Evolutionary conservation across 1,139 yeast genomes (phyloP).

Genomic region (Candida frijolesensis): DNA sequence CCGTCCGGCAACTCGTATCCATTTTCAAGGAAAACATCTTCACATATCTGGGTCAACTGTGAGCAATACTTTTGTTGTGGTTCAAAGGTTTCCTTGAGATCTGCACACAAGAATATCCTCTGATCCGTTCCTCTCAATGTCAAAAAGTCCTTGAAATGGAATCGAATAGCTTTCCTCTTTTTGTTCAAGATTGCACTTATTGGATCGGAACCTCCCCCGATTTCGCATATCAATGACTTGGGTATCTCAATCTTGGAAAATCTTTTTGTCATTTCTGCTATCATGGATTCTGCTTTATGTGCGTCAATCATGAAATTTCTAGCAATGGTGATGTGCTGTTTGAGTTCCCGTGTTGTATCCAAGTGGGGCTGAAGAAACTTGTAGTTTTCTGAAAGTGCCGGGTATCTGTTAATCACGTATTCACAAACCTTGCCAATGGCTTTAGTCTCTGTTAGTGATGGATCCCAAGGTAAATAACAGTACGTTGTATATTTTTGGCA

Average conservation of each 20-base stretch:
- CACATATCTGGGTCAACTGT: neutral
- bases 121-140: neutral
- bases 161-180: conserved; percentile 2
- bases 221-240: neutral
- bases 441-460: conserved; percentile 1
- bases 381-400: conserved; percentile 11
- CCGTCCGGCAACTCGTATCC: neutral
- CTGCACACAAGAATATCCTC: conserved; percentile 1
- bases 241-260: conserved; percentile 1
- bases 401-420: conserved; percentile 3
- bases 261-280: neutral
- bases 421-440: conserved; percentile 8
- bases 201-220: conserved; percentile 1
- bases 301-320: conserved; percentile 1
- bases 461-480: conserved; percentile 15
- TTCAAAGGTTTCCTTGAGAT: neutral
- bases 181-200: conserved; percentile 3
- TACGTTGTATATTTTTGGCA: conserved; percentile 3
- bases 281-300: neutral
- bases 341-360: conserved; percentile 9
- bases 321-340: conserved; percentile 12
- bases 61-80: neutral
- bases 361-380: conserved; percentile 9
- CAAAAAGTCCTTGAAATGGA: conserved; percentile 4
- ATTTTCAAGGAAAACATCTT: neutral